Evolutionary conservation across 164 flowering plant species (phyloP), one percentile per base, ranked within the genome.

Genomic region (Piper betle): DNA sequence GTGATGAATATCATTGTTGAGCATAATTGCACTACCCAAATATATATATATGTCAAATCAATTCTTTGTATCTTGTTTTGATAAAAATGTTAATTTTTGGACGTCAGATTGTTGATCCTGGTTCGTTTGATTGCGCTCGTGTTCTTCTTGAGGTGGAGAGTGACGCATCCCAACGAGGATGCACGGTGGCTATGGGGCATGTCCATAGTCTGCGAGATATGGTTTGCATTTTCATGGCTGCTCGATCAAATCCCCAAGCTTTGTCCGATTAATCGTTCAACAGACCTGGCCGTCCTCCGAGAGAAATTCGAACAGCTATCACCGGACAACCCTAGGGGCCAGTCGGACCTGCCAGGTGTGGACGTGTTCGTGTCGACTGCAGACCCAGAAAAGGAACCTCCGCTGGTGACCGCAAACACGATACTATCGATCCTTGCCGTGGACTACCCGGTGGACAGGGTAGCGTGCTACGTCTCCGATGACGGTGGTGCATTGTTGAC

Each of bases 211-310:
- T 87, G 95, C 53, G 95, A 87, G 70, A 0, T 87, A 19, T 87
- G 95, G 95, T 87, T 87, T 42, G 91, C 82, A 1, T 83, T 85
- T 71, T 87, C 95, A 0, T 87, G 95, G 95, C 72, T 87, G 18
- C 82, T 87, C 4, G 95, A 87, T 64, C 91, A 85, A 59, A 33
- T 87, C 53, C 95, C 95, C 10, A 87, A 85, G 73, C 60, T 85
- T 4, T 73, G 70, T 55, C 95, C 95, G 0, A 43, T 82, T 9
- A 87, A 80, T 60, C 87, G 86, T 0, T 66, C 81, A 39, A 79
- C 82, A 0, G 89, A 87, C 63, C 85, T 87, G 3, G 55, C 69
- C 0, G 79, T 75, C 20, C 74, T 87, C 6, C 72, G 69, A 2
- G 95, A 87, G 42, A 87, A 87, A 60, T 87, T 87, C 41, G 95